Conservation (phyloP, 2,329 filamentous ascomycete genomes). For the Sclerotiophoma versabilis region DNA sequence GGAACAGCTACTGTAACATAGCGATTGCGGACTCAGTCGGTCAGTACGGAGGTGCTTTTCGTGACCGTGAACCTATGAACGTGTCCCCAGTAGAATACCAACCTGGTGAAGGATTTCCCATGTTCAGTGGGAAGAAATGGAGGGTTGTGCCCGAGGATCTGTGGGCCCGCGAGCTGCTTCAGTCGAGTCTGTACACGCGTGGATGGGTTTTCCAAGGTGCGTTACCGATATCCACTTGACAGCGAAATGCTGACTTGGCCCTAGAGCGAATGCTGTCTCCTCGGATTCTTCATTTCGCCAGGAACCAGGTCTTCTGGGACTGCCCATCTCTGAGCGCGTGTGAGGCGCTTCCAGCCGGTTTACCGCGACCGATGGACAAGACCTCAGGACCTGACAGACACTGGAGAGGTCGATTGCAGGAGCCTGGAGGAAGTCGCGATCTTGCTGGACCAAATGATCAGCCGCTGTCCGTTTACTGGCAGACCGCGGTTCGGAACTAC, state of each 20-base stretch:
- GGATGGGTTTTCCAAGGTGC: constrained; percentile 44
- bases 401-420: constrained; percentile 35
- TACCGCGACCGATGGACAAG: constrained; percentile 29
- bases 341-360: constrained; percentile 31
- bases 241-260: background rate
- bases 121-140: constrained; percentile 27
- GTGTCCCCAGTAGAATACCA: constrained; percentile 25
- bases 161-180: constrained; percentile 32
- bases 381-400: constrained; percentile 28
- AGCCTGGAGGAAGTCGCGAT: constrained; percentile 2
- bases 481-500: constrained; percentile 30
- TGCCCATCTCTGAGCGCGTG: constrained; percentile 32
- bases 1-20: constrained; percentile 40
- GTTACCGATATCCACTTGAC: background rate
- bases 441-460: constrained; percentile 29
- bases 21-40: constrained; percentile 32
- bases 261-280: constrained; percentile 39
- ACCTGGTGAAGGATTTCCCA: constrained; percentile 3
- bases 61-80: constrained; percentile 21
- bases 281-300: constrained; percentile 35
- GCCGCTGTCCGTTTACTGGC: constrained; percentile 33
- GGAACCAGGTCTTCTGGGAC: constrained; percentile 39
- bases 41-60: constrained; percentile 30
- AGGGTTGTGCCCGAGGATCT: constrained; percentile 25
- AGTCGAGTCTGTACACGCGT: constrained; percentile 24